Evolutionary conservation across 2,329 filamentous ascomycete genomes (phyloP).

Genomic region (Cercospora beticola): DNA sequence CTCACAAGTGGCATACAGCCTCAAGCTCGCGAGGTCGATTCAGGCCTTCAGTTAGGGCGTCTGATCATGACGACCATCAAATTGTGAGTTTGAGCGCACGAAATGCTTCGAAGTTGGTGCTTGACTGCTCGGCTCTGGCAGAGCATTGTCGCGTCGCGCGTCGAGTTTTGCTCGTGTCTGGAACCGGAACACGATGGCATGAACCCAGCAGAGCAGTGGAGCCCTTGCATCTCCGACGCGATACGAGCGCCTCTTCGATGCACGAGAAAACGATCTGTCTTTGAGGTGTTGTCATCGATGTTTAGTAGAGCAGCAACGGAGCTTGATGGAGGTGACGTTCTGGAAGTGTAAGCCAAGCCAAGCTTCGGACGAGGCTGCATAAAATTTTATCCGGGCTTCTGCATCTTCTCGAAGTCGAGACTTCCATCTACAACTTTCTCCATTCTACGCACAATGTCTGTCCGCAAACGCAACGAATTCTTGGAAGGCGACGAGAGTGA

Average conservation of each 20-base stretch:
- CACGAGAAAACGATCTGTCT: not conserved
- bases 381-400: constrained; percentile 2
- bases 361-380: not conserved
- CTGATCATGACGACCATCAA: too few relatives aligned
- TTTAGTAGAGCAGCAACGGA: not conserved
- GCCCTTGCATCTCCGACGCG: not conserved
- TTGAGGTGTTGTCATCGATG: not conserved
- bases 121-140: too few relatives aligned
- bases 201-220: not conserved
- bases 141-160: too few relatives aligned
- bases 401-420: not conserved
- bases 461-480: constrained; percentile 71
- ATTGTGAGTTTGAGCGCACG: too few relatives aligned
- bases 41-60: too few relatives aligned
- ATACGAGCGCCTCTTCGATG: not conserved
- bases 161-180: too few relatives aligned
- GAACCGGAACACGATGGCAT: too few relatives aligned
- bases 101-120: too few relatives aligned
- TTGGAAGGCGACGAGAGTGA: constrained; percentile 54
- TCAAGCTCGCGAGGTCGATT: too few relatives aligned
- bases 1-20: too few relatives aligned
- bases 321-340: not conserved
- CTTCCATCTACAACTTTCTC: not conserved
- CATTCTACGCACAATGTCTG: constrained; percentile 54
- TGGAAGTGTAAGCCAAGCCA: not conserved